Conservation (phyloP, 148 eudicot species). For the Cornus suecica region DNA sequence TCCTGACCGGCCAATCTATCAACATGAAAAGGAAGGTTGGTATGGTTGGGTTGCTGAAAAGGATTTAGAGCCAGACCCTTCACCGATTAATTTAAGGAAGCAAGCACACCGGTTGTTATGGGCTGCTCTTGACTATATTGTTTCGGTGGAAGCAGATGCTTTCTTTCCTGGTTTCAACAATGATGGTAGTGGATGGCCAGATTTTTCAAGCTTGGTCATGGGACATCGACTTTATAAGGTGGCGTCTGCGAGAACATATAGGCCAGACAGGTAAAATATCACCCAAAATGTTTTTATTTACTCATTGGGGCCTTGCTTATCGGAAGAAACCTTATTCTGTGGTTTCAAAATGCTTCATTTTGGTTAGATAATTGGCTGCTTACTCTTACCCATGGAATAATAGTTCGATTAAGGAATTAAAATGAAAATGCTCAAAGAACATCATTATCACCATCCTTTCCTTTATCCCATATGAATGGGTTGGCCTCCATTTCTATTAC, state of each 20-base stretch:
- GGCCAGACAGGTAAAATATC: slow-evolving; percentile 75
- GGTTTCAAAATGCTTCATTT: not conserved
- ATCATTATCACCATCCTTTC: not conserved
- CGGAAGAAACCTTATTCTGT: not conserved
- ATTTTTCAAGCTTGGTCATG: slow-evolving; percentile 94
- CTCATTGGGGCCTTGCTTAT: not conserved
- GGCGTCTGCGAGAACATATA: slow-evolving; percentile 80
- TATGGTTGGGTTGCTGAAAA: slow-evolving; percentile 91
- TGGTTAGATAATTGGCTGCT: not conserved
- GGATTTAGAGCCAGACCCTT: slow-evolving; percentile 76
- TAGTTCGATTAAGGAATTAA: not conserved
- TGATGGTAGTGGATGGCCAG: slow-evolving; percentile 87
- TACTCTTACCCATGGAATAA: not conserved
- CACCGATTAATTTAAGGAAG: slow-evolving; percentile 47
- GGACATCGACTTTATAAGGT: slow-evolving; percentile 83
- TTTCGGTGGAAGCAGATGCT: slow-evolving; percentile 88
- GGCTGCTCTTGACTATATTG: slow-evolving; percentile 94
- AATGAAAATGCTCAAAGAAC: not conserved
- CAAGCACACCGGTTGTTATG: slow-evolving; percentile 82
- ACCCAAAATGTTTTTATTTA: not conserved
- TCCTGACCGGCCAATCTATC: slow-evolving; percentile 85
- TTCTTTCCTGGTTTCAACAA: slow-evolving; percentile 89
- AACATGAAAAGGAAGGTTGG: slow-evolving; percentile 96
- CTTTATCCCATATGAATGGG: too few relatives aligned
- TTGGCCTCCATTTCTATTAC: too few relatives aligned